phyloP scores from a whole-genome alignment of 2,329 filamentous ascomycete species.

The Chalaropsis ovoidea region DNA sequence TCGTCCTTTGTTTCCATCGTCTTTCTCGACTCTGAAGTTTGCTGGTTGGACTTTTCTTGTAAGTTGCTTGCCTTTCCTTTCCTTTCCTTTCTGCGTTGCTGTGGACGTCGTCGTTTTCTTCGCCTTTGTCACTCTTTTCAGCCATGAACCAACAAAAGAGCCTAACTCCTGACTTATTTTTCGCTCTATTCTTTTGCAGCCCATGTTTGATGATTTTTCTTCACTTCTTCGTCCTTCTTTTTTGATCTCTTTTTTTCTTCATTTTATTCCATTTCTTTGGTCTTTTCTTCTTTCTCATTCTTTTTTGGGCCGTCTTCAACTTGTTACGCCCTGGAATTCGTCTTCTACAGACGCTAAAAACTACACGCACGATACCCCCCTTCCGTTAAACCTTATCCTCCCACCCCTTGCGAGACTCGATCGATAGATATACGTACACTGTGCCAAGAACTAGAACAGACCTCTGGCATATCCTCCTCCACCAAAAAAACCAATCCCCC shows the following conservation, averaged over 20 bases:
- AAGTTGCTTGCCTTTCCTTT: constrained; percentile 8
- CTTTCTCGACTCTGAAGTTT: not conserved
- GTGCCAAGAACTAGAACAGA: not conserved
- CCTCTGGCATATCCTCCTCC: not conserved
- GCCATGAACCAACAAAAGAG: not conserved
- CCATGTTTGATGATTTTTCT: constrained; percentile 12
- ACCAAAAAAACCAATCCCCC: not conserved
- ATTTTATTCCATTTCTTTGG: not conserved
- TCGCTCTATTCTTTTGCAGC: not conserved
- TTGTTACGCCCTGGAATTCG: not conserved
- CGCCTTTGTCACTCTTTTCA: not conserved
- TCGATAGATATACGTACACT: not conserved
- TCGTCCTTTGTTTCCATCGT: not conserved
- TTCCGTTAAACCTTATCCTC: constrained; percentile 1
- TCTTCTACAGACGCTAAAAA: not conserved
- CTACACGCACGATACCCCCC: constrained; percentile 14
- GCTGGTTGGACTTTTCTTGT: constrained; percentile 7
- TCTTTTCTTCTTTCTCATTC: constrained; percentile 1
- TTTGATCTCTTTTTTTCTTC: not conserved
- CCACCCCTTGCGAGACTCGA: constrained; percentile 6
- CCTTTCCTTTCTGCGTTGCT: constrained; percentile 10
- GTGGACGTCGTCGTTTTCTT: not conserved
- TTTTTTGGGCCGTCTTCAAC: not conserved
- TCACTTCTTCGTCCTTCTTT: constrained; percentile 11
- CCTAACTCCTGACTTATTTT: constrained; percentile 11